Evolutionary conservation across 441 rosid genomes (phyloP), one percentile per base, ranked within the genome.

Genomic region (Capsella rubella): DNA sequence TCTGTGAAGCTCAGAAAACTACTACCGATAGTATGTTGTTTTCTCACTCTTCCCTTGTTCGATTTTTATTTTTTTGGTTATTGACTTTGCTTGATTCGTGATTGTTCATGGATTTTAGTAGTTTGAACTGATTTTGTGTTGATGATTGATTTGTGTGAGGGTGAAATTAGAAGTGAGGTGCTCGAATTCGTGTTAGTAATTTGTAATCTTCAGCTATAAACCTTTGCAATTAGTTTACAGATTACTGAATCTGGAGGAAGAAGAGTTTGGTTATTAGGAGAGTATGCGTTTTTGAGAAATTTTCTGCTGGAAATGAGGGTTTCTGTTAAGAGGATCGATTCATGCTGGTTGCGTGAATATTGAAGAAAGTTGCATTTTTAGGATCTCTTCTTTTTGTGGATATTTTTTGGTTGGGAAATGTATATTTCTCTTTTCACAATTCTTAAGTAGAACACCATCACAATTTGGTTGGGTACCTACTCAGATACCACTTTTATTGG

Each of bases 1-100:
- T 81, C 52, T 87, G 91, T 64, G 86, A 88, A 83, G 90, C 89
- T 84, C 86, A 85, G 65, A 87, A 81, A 35, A 78, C 84, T 50
- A 75, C 82, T 42, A 32, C 85, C 9, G 90, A 86, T 34, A 62
- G 81, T 78, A 78, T 59, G 87, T 67, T 29, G 86, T 64, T 46
- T 31, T 32, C 55, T 58, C 31, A 32, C 40, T 15, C 34, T 64
- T 27, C 54, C 50, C 49, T 14, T 5, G 25, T 21, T 55, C 63
- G 21, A 39, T 21, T 21, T 21, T 21, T 21, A 1, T 21, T 2
- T 21, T 28, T 57, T 34, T 8, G 31, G 49, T 9, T 42, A 34
- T 55, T 29, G 10, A 8, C 28, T 69, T 14, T 34, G 25, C 2
- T 61, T 45, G 64, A 60, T 68, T 68, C 37, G 47, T 75, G 59